phyloP scores from a whole-genome alignment of 257 asterid genomes.

The Solanum appendiculatum region DNA sequence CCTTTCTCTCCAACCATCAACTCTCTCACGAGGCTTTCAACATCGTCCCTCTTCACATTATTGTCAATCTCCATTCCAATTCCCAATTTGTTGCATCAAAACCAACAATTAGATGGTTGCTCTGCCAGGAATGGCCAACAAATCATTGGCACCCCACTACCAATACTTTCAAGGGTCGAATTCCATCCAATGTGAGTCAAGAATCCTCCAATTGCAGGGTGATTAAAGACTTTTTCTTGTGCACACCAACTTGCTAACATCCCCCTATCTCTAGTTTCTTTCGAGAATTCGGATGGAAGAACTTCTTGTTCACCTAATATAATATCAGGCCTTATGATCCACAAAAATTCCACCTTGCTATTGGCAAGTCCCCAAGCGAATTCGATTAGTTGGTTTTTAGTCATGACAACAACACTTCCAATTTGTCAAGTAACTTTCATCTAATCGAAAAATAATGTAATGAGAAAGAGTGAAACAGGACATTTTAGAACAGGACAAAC shows the following conservation, averaged over 20 bases:
- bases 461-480: background rate
- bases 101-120: slow-evolving; percentile 46
- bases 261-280: slow-evolving; percentile 25
- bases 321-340: slow-evolving; percentile 46
- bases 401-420: slow-evolving; percentile 34
- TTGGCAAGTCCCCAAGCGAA: slow-evolving; percentile 53
- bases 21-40: slow-evolving; percentile 23
- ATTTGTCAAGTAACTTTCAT: slow-evolving; percentile 2
- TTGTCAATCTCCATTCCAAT: slow-evolving; percentile 41
- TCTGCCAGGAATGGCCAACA: slow-evolving; percentile 63
- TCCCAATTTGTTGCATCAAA: slow-evolving; percentile 25
- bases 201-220: too few relatives aligned
- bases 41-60: slow-evolving; percentile 36
- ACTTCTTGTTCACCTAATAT: slow-evolving; percentile 20
- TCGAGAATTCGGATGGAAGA: slow-evolving; percentile 17
- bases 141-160: slow-evolving; percentile 38
- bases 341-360: slow-evolving; percentile 24
- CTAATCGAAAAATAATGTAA: background rate
- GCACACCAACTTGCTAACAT: slow-evolving; percentile 31
- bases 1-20: slow-evolving; percentile 33
- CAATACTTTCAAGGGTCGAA: slow-evolving; percentile 35
- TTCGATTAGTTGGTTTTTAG: slow-evolving; percentile 24
- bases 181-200: slow-evolving; percentile 55
- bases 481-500: background rate
- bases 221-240: too few relatives aligned